phyloP scores from a whole-genome alignment of 2,329 filamentous ascomycete genomes.

The Fusarium dimerum region DNA sequence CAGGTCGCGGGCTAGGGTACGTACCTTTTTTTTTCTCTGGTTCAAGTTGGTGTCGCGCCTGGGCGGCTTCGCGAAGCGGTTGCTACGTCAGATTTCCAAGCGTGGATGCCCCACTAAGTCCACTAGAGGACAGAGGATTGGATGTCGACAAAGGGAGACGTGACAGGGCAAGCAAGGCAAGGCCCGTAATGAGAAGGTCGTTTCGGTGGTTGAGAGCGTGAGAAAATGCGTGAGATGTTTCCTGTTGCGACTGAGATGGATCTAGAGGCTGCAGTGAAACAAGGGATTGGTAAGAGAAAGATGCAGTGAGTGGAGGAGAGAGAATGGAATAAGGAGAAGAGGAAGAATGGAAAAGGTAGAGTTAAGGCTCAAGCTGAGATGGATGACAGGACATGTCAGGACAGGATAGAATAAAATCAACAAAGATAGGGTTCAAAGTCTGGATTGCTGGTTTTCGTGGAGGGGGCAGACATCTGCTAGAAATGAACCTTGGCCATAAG shows the following conservation, averaged over 20 bases:
- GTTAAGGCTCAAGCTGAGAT: constrained; percentile 2
- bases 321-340: not conserved
- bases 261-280: constrained; percentile 1
- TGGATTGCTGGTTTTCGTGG: constrained; percentile 7
- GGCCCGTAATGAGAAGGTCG: constrained; percentile 7
- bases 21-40: constrained; percentile 27
- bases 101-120: constrained; percentile 30
- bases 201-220: constrained; percentile 15
- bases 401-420: constrained; percentile 18
- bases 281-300: constrained; percentile 7
- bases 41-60: constrained; percentile 18
- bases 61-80: constrained; percentile 34
- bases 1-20: constrained; percentile 33
- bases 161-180: constrained; percentile 10
- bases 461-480: constrained; percentile 20
- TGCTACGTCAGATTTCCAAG: constrained; percentile 33
- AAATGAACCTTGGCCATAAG: constrained; percentile 22
- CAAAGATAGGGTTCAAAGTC: constrained; percentile 17
- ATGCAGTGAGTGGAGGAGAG: not conserved
- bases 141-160: constrained; percentile 19
- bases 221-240: constrained; percentile 19
- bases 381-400: constrained; percentile 6
- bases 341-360: constrained; percentile 8
- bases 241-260: constrained; percentile 3
- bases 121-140: constrained; percentile 29